A percentile compares a stretch with the other conserved stretches of the same genome.
These are phyloP conservation scores for Ascochyta viciae-villosae DNA, from an alignment of 2,329 filamentous ascomycete species.

Conservation along the genomic window DNA sequence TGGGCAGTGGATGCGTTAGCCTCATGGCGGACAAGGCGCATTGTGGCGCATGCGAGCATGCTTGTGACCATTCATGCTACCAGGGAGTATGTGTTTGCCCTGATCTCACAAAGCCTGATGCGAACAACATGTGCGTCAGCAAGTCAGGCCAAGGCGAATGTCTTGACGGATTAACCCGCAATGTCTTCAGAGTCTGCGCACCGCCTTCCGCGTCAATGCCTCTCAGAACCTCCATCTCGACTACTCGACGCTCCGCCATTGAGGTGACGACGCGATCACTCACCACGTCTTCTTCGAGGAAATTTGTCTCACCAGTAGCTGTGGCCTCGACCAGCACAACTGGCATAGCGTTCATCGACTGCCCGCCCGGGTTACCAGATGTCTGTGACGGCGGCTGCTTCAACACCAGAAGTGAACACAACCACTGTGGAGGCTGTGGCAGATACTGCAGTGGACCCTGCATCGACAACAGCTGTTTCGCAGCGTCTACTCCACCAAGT, in stretches of 20 bases:
- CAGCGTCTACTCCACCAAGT: neutral
- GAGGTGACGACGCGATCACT: neutral
- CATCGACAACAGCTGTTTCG: neutral
- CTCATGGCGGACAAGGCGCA: constrained; percentile 1
- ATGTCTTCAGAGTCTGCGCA: constrained; percentile 3
- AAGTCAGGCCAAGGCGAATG: neutral
- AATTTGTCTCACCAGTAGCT: neutral
- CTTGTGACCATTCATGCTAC: neutral
- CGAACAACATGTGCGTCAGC: neutral
- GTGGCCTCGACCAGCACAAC: neutral
- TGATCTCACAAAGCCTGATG: neutral
- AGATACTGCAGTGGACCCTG: constrained; percentile 5
- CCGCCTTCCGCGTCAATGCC: neutral
- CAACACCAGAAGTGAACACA: constrained; percentile 6
- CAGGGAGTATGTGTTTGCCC: constrained; percentile 1
- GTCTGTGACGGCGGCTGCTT: constrained; percentile 4
- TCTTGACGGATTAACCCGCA: neutral
- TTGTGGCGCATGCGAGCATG: constrained; percentile 9
- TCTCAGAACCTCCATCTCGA: neutral
- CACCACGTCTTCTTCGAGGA: neutral
- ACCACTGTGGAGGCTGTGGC: constrained; percentile 8
- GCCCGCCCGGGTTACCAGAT: constrained; percentile 1
- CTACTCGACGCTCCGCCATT: neutral
- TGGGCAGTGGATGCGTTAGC: constrained; percentile 3
- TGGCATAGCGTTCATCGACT: neutral